phyloP scores from a whole-genome alignment of 139 green algal species.

The Marvania coccoides region DNA sequence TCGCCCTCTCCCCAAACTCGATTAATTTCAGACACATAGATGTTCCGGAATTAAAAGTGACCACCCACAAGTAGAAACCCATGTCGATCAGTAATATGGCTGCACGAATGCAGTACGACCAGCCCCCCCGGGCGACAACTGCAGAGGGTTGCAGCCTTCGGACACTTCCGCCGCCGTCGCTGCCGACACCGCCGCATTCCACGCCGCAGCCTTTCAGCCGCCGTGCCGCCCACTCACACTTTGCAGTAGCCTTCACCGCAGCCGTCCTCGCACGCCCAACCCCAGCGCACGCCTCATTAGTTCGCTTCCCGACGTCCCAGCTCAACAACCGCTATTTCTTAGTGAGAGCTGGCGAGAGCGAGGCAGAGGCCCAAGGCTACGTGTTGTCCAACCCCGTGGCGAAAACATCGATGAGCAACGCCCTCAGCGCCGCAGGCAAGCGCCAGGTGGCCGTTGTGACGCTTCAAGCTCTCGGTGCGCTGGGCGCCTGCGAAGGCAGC shows the following conservation, averaged over 20 bases:
- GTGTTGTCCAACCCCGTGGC: conserved; percentile 61
- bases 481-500: background rate
- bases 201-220: too few species aligned
- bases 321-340: conserved; percentile 63
- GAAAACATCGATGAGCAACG: conserved; percentile 51
- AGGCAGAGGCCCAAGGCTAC: conserved; percentile 40
- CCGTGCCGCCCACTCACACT: too few species aligned
- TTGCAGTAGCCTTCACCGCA: background rate
- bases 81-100: too few species aligned
- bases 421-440: conserved; percentile 45
- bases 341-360: conserved; percentile 56
- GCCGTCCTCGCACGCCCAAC: background rate
- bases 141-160: too few species aligned
- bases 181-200: too few species aligned
- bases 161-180: too few species aligned
- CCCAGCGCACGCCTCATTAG: conserved; percentile 28
- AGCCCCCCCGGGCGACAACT: too few species aligned
- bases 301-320: conserved; percentile 45
- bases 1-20: too few species aligned
- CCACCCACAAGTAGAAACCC: too few species aligned
- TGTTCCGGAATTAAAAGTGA: too few species aligned
- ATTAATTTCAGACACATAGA: too few species aligned
- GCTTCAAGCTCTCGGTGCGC: conserved; percentile 25
- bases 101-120: too few species aligned
- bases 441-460: conserved; percentile 39